A percentile compares a stretch with the other conserved stretches of the same genome.
These are phyloP conservation scores for Fonsecaea monophora DNA, from an alignment of 2,329 filamentous ascomycete genomes.

Conservation along the genomic window DNA sequence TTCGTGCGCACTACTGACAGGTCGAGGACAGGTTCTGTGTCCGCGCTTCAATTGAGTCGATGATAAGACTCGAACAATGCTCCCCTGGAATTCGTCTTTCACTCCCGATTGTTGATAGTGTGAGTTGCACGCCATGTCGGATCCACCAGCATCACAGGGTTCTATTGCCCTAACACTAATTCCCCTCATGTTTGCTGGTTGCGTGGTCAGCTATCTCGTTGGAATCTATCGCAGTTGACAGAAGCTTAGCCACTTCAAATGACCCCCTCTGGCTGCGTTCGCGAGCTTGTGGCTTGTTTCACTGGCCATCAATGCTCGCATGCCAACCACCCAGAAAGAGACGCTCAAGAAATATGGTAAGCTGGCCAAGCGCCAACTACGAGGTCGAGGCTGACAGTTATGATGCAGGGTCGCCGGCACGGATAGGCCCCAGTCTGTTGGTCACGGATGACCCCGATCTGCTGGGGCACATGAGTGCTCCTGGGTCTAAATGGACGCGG, in stretches of 20 bases:
- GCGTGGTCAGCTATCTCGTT: not conserved
- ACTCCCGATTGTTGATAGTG: not conserved
- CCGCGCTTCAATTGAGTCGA: not conserved
- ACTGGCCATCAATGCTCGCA: conserved; percentile 9
- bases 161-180: conserved; percentile 1
- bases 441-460: conserved; percentile 27
- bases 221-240: conserved; percentile 7
- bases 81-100: not conserved
- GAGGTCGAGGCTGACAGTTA: not conserved
- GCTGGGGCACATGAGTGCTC: conserved; percentile 19
- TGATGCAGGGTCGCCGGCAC: conserved; percentile 25
- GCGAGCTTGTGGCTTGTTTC: conserved; percentile 22
- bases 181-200: not conserved
- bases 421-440: conserved; percentile 23
- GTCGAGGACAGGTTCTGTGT: not conserved
- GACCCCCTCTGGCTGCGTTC: conserved; percentile 13
- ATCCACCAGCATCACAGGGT: not conserved
- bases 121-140: not conserved
- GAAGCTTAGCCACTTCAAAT: conserved; percentile 19
- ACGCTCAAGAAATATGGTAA: conserved; percentile 8
- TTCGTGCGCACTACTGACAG: not conserved
- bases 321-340: conserved; percentile 8
- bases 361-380: not conserved
- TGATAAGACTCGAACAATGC: conserved; percentile 1
- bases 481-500: conserved; percentile 18